Base-by-base conservation (phyloP, 2,329 filamentous ascomycete genomes). In the Diplodia sapinea region DNA sequence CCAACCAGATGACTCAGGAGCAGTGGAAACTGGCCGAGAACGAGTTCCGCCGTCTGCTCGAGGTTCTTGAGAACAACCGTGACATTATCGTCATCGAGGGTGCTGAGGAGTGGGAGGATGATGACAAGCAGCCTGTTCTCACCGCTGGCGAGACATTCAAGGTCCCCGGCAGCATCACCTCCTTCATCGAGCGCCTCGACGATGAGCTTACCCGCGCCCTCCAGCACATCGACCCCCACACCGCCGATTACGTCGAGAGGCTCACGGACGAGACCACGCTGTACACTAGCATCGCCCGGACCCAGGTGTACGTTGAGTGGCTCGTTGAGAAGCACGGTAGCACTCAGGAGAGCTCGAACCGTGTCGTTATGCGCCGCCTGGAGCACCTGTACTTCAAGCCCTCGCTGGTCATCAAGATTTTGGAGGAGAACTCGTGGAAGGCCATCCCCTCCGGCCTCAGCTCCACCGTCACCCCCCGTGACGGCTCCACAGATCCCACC, bases 361-460 rank as follows among this genome's bases (percentile, higher is more conserved):
- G 95, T 69, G 88, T 97, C 65, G 87, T 97, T 73, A 96, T 97
- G 88, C 89, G 95, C 76, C 89, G 96, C 74, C 83, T 99, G 71
- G 96, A 99, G 82, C 96, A 99, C 80, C 87, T 98, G 75, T 99
- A 99, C 86, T 99, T 98, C 88, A 99, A 99, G 90, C 95, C 95
- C 67, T 88, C 93, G 12, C 91, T 94, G 81, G 94, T 99, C 55
- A 89, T 97, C 75, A 91, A 90, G 79, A 97, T 96, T 67, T 88
- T 98, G 55, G 95, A 99, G 82, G 92, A 96, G 78, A 94, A 93
- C 80, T 91, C 91, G 72, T 98, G 94, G 94, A 95, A 94, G 80
- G 83, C 88, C 1, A 87, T 95, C 31, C 89, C 91, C 26, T 79
- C 84, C 6, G 79, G 82, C 15, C 84, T 94, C 68, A 87, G 96